Conservation (phyloP, 2,329 filamentous ascomycete species). For the Xylaria arbuscula region DNA sequence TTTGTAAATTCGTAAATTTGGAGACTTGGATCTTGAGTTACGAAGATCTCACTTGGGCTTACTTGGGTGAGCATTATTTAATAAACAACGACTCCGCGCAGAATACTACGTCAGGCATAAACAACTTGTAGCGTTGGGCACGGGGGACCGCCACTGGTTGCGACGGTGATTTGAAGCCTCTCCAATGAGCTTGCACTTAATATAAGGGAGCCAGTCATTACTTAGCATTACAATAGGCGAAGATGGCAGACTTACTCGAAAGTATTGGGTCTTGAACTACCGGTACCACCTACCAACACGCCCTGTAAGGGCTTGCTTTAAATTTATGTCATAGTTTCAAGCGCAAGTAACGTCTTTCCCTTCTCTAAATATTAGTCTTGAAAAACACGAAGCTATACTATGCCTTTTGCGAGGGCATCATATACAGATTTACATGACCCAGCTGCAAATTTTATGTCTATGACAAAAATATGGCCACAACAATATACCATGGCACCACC, state of each 20-base stretch:
- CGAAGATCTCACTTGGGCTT: background rate
- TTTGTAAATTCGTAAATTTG: background rate
- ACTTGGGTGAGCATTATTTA: constrained; percentile 3
- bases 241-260: background rate
- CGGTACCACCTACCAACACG: too few relatives aligned
- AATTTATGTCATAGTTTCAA: background rate
- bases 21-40: background rate
- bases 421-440: too few relatives aligned
- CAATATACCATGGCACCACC: too few relatives aligned
- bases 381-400: too few relatives aligned
- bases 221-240: background rate
- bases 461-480: too few relatives aligned
- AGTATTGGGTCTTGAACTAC: background rate
- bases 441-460: too few relatives aligned
- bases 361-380: background rate
- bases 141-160: background rate
- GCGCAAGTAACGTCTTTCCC: background rate
- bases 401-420: background rate
- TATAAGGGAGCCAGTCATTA: constrained; percentile 26
- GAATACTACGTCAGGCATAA: constrained; percentile 21
- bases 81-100: constrained; percentile 14
- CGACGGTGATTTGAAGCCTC: background rate
- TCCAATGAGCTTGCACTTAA: constrained; percentile 29
- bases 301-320: background rate
- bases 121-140: constrained; percentile 23